Base-by-base conservation (phyloP, 2,329 filamentous ascomycete genomes). In the Leptographium procerum region DNA sequence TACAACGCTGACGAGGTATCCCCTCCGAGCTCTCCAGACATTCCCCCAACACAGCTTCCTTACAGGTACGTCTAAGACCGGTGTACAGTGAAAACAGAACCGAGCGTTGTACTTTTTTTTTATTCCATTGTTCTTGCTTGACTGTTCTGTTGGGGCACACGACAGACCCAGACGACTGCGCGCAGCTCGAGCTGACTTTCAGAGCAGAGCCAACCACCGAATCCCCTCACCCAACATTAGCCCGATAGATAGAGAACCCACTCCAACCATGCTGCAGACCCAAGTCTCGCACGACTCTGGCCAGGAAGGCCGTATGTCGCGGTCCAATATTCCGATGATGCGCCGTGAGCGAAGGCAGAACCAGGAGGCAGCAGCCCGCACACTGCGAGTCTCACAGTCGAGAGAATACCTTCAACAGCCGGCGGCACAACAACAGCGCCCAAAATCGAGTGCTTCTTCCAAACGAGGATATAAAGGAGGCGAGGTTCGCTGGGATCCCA, bases 401-500 rank as follows among this genome's bases (percentile, higher is more conserved):
- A 66, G 66, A 28, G 72, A 76, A 28, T 71, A 66, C 24, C 62
- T 72, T 40, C 60, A 62, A 19, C 53, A 56, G n/a, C 36, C 33
- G 60, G 16, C 26, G 4, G 66, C 68, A 13, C 65, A 69, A 28
- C 63, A 56, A 16, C 24, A 26, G 5, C 67, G 69, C 36, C 59
- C 63, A 36, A 48, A 60, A 24, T 59, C 54, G 11, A 59, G 53
- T 8, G 34, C 54, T 1, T 58, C 56, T 19, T 61, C 61, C 2
- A 59, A 29, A 28, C 62, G 62, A 8, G 61, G 61, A n/a, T 65
- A 65, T 40, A 66, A 69, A 52, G 67, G 67, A 34, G 68, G 70
- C 55, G 75, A 79, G 60, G 77, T 76, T 26, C 73, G 75, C 63
- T 87, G 84, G 84, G 84, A 89, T 70, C 79, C 80, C 53, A 82